Conservation (phyloP, 805 yeast species). For the Candida sithepensis region DNA sequence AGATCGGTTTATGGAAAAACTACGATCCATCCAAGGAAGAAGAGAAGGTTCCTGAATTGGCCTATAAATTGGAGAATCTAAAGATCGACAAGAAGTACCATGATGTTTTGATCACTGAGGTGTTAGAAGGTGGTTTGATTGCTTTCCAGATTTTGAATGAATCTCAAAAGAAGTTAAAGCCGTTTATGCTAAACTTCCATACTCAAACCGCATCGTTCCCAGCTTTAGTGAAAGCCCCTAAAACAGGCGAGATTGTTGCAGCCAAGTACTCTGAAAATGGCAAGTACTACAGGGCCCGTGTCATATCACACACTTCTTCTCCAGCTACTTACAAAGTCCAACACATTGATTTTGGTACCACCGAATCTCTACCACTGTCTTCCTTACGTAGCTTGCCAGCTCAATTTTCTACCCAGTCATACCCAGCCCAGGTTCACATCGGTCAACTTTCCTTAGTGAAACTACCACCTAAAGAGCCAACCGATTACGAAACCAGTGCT, state of each 20-base stretch:
- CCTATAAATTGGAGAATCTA: slow-evolving; percentile 18
- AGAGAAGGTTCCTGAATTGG: slow-evolving; percentile 8
- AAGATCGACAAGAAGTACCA: slow-evolving; percentile 37
- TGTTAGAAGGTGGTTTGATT: slow-evolving; percentile 39
- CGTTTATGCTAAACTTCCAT: slow-evolving; percentile 46
- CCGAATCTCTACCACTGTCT: slow-evolving; percentile 40
- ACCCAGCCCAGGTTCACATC: slow-evolving; percentile 55
- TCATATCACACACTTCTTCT: slow-evolving; percentile 42
- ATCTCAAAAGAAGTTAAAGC: slow-evolving; percentile 35
- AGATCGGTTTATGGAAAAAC: slow-evolving; percentile 65
- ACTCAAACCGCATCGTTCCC: slow-evolving; percentile 34
- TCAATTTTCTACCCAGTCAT: slow-evolving; percentile 37
- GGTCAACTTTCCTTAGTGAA: slow-evolving; percentile 49
- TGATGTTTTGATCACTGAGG: slow-evolving; percentile 53
- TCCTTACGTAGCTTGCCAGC: slow-evolving; percentile 52
- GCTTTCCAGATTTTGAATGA: slow-evolving; percentile 43
- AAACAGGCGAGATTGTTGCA: slow-evolving; percentile 52
- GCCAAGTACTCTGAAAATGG: slow-evolving; percentile 50
- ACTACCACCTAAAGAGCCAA: slow-evolving; percentile 54
- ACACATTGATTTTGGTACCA: slow-evolving; percentile 61
- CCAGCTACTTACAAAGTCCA: slow-evolving; percentile 45
- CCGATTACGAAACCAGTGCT: slow-evolving; percentile 53
- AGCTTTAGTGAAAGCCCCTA: slow-evolving; percentile 39
- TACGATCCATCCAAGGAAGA: slow-evolving; percentile 43
- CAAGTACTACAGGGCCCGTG: slow-evolving; percentile 57